phyloP scores from a whole-genome alignment of 2,329 filamentous ascomycete genomes.

The Botrytis pseudocinerea region DNA sequence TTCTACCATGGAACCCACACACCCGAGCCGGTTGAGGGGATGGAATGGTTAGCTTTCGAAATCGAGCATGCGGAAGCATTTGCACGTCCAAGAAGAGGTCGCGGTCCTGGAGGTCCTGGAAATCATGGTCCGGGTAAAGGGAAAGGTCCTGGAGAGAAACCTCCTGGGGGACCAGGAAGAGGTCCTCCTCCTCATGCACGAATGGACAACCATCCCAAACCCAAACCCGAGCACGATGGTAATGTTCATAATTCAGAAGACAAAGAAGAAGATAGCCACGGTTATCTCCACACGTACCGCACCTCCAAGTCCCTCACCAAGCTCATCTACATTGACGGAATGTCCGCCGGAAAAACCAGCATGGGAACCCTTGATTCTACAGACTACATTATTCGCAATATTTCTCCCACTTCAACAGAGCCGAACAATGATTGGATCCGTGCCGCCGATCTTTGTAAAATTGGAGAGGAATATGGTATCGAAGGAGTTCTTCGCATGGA shows the following conservation, averaged over 20 bases:
- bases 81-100: conserved; percentile 43
- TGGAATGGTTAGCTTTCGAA: conserved; percentile 76
- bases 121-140: conserved; percentile 16
- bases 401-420: not conserved
- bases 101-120: conserved; percentile 24
- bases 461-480: conserved; percentile 56
- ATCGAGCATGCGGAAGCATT: conserved; percentile 71
- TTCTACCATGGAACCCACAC: conserved; percentile 64
- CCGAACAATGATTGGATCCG: conserved; percentile 52
- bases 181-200: conserved; percentile 18
- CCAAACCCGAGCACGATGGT: not conserved
- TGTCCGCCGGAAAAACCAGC: conserved; percentile 63
- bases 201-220: not conserved
- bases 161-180: conserved; percentile 13
- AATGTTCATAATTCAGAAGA: not conserved
- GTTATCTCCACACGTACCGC: conserved; percentile 68
- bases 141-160: conserved; percentile 3
- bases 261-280: conserved; percentile 37
- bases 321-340: conserved; percentile 71
- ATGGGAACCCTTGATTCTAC: conserved; percentile 70
- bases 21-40: conserved; percentile 50
- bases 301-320: conserved; percentile 54
- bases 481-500: conserved; percentile 69
- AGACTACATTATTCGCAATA: conserved; percentile 54
- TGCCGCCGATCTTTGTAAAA: conserved; percentile 56